These are phyloP conservation scores for Bidens hawaiensis DNA, from an alignment of 140 eudicot genomes.

Conservation along the genomic window DNA sequence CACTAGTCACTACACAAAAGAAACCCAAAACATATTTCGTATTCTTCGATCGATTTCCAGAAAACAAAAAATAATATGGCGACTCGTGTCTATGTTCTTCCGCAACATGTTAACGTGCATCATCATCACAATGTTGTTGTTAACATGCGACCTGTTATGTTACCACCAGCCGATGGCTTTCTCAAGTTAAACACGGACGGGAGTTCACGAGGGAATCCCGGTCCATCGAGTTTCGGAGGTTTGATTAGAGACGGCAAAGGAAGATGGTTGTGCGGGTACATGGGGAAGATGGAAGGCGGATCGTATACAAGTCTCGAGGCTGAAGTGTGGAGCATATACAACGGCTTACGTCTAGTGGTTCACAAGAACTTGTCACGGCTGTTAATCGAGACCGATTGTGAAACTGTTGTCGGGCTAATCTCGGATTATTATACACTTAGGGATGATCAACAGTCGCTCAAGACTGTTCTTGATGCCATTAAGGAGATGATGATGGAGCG, in stretches of 20 bases:
- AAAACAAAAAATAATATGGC: no score
- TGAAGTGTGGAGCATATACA: constrained; percentile 2
- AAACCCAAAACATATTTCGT: no score
- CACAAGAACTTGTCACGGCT: not conserved
- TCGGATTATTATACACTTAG: no score
- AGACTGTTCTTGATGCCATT: not conserved
- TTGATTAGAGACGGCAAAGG: not conserved
- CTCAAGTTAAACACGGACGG: constrained; percentile 11
- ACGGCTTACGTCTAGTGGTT: constrained; percentile 3
- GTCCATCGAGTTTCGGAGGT: constrained; percentile 12
- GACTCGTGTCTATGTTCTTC: no score
- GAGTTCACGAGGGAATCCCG: constrained; percentile 19
- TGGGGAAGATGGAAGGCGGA: constrained; percentile 10
- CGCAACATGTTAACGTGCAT: no score
- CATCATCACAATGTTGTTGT: no score
- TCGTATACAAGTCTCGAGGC: not conserved
- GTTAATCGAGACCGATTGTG: constrained; percentile 9
- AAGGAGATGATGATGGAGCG: not conserved
- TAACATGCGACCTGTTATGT: no score
- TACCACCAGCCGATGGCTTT: no score
- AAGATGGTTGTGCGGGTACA: constrained; percentile 17
- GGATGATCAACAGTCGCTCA: not conserved
- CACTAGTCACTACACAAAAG: no score
- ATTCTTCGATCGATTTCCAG: no score
- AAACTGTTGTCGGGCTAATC: not conserved